Evolutionary conservation across 1,139 yeast species (phyloP), one percentile per base, ranked within the genome.

Genomic region (Yarrowia galli): DNA sequence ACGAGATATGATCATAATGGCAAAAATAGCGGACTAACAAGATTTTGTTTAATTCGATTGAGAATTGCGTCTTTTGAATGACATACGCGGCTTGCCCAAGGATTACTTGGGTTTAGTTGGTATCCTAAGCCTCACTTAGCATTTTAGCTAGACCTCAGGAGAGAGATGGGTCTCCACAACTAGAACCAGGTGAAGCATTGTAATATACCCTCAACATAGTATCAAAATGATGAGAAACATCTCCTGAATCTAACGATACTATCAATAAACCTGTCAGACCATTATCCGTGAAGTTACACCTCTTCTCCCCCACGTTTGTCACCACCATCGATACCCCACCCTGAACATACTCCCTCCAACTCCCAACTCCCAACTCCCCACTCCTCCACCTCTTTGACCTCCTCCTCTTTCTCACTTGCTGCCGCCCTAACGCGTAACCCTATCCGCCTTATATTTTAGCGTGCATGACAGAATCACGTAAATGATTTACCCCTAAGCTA

Each of bases 401-500:
- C 48, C 25, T 28, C 1, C 49, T 23, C 32, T 10, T 10, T 15
- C 2, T 23, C 20, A 32, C 23, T 18, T 32, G 40, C 40, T 32
- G 38, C 56, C 20, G 56, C 56, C 54, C 40, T 28, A 20, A 43
- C 56, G 25, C 56, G 56, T 18, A 49, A 49, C 53, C 22, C 38
- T 49, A 32, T 32, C n/a, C 28, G 32, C 48, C 18, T n/a, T 25
- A 28, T 49, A 28, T 49, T 8, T 32, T 32, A 15, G 42, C 25
- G 8, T 49, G 56, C 56, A 49, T 48, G 36, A 28, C n/a, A n/a
- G n/a, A 32, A 7, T 49, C 56, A 35, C 56, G 56, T 49, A 28
- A n/a, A 28, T 23, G 32, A 46, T 28, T 48, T 48, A 28, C 56
- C 25, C 56, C 28, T 49, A 48, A 28, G 51, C 35, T 46, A 46